Conservation (phyloP, 352 stramenopile species). For the Aphanomyces invadans region DNA sequence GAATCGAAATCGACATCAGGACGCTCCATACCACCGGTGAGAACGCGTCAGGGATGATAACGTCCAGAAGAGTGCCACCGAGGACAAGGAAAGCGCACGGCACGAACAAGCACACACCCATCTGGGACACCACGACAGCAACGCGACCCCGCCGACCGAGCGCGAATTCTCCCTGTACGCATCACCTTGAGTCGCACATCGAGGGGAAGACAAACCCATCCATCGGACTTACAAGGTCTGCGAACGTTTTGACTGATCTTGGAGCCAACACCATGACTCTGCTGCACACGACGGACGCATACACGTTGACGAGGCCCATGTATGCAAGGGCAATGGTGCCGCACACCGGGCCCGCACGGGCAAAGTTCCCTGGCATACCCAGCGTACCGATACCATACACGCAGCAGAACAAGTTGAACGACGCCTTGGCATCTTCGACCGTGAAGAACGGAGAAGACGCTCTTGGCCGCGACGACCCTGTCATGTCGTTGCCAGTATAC, state of each 20-base stretch:
- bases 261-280: constrained; percentile 26
- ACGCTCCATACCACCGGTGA: constrained; percentile 17
- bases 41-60: constrained; percentile 24
- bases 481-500: neutral
- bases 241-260: constrained; percentile 25
- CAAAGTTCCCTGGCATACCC: constrained; percentile 29
- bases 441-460: neutral
- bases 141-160: constrained; percentile 22
- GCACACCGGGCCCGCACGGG: constrained; percentile 25
- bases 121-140: constrained; percentile 24
- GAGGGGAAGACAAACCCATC: too few species aligned
- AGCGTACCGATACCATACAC: constrained; percentile 29
- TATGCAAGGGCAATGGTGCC: constrained; percentile 22
- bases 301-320: constrained; percentile 27
- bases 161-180: constrained; percentile 22
- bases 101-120: constrained; percentile 25
- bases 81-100: constrained; percentile 25
- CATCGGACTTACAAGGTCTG: constrained; percentile 29
- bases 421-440: constrained; percentile 27
- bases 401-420: constrained; percentile 30
- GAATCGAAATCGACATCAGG: constrained; percentile 23
- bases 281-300: constrained; percentile 27
- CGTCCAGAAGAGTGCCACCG: constrained; percentile 21
- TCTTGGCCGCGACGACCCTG: neutral
- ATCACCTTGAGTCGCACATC: too few species aligned